These are phyloP conservation scores for Lipomyces yarrowii DNA, from an alignment of 1,139 yeast species.

Conservation along the genomic window DNA sequence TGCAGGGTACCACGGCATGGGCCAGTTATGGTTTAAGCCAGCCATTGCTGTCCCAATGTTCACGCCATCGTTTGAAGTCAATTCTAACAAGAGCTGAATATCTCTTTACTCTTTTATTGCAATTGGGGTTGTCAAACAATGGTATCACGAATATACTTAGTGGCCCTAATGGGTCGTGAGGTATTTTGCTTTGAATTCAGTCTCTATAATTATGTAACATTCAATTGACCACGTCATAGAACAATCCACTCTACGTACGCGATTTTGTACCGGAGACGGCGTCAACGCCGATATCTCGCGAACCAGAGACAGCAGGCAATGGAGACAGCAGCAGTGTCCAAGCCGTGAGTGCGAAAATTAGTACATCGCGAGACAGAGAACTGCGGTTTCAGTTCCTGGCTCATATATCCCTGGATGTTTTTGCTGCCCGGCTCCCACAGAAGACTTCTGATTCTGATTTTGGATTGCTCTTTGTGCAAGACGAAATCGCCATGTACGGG, in stretches of 20 bases:
- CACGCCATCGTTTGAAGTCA: background rate
- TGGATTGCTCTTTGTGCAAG: conserved; percentile 46
- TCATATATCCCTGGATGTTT: conserved; percentile 48
- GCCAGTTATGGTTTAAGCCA: background rate
- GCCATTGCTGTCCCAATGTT: background rate
- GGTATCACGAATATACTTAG: background rate
- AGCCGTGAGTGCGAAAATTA: background rate
- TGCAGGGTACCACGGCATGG: too few relatives aligned
- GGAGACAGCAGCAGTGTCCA: background rate
- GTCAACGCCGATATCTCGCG: background rate
- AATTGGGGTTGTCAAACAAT: background rate
- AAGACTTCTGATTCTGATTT: conserved; percentile 41
- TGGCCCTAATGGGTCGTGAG: conserved; percentile 6
- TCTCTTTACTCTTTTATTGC: background rate
- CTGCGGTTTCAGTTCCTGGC: conserved; percentile 46
- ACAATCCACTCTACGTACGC: conserved; percentile 28
- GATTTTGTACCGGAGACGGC: conserved; percentile 13
- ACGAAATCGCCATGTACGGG: conserved; percentile 49
- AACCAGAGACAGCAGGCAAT: background rate
- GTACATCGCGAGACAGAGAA: conserved; percentile 6
- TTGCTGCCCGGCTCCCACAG: conserved; percentile 30
- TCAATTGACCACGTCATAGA: conserved; percentile 7
- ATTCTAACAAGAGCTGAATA: background rate
- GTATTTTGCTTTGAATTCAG: background rate
- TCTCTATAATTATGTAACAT: background rate